These are phyloP conservation scores for Populus simonii DNA, from an alignment of 345 rosid species.

Conservation along the genomic window DNA sequence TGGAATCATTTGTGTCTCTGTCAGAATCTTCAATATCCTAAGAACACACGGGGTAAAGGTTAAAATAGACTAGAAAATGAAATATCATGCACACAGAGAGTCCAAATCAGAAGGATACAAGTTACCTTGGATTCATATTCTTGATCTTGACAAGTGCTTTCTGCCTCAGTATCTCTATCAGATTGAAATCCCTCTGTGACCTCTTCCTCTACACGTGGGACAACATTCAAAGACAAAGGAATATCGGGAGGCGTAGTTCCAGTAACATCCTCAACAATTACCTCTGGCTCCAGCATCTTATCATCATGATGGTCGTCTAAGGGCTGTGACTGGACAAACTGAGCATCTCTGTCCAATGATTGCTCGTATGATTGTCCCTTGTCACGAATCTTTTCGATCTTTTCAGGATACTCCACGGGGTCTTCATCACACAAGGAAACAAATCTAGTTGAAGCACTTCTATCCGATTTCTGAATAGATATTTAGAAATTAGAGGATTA, in stretches of 20 bases:
- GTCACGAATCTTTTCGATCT: slow-evolving; percentile 22
- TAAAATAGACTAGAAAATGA: slow-evolving; percentile 11
- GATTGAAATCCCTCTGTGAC: slow-evolving; percentile 34
- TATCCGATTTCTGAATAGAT: slow-evolving; percentile 34
- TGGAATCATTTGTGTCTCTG: slow-evolving; percentile 39
- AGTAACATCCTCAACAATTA: slow-evolving; percentile 71
- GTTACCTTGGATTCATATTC: slow-evolving; percentile 52
- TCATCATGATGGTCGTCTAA: slow-evolving; percentile 22
- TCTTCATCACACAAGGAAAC: slow-evolving; percentile 28
- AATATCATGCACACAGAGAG: not conserved
- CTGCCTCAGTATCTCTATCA: slow-evolving; percentile 29
- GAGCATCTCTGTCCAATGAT: slow-evolving; percentile 23
- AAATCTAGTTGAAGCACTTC: slow-evolving; percentile 31
- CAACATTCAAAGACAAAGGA: slow-evolving; percentile 34
- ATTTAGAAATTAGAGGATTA: slow-evolving; percentile 4
- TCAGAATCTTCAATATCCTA: slow-evolving; percentile 43
- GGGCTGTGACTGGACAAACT: slow-evolving; percentile 26
- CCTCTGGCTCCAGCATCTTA: slow-evolving; percentile 19
- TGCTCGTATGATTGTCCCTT: slow-evolving; percentile 1
- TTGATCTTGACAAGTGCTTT: slow-evolving; percentile 28
- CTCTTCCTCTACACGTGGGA: slow-evolving; percentile 44
- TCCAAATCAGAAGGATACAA: slow-evolving; percentile 3
- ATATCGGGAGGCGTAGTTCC: slow-evolving; percentile 36
- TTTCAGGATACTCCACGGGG: slow-evolving; percentile 20
- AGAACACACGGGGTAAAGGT: slow-evolving; percentile 10